Conservation (phyloP, 1,139 yeast species). For the Barnettozyma hawaiiensis region DNA sequence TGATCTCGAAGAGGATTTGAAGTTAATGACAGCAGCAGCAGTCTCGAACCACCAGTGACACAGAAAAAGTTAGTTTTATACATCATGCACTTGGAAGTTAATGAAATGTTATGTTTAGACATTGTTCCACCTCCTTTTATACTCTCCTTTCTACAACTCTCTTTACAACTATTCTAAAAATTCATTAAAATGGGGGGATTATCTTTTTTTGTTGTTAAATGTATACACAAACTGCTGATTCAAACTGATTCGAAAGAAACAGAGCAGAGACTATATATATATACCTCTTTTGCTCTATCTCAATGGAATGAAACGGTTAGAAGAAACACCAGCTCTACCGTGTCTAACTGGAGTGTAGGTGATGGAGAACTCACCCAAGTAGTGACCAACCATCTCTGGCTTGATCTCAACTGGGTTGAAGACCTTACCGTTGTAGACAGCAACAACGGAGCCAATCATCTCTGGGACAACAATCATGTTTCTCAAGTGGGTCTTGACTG, state of each 20-base stretch:
- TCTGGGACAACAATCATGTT: slow-evolving; percentile 99
- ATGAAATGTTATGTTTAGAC: slow-evolving; percentile 4
- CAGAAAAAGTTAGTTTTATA: neutral
- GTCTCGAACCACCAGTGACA: slow-evolving; percentile 3
- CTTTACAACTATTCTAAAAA: neutral
- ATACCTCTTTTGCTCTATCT: slow-evolving; percentile 32
- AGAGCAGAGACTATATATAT: too few species aligned
- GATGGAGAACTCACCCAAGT: slow-evolving; percentile 99
- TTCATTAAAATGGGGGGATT: slow-evolving; percentile 21
- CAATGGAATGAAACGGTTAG: slow-evolving; percentile 78
- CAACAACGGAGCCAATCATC: slow-evolving; percentile 98
- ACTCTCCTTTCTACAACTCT: too few species aligned
- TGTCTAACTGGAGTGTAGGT: slow-evolving; percentile 99
- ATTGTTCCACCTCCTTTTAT: neutral
- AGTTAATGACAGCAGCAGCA: slow-evolving; percentile 23
- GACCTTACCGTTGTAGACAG: slow-evolving; percentile 99
- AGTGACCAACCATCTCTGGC: slow-evolving; percentile 99
- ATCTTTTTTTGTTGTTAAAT: slow-evolving; percentile 11
- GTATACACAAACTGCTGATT: slow-evolving; percentile 13
- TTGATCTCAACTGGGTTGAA: slow-evolving; percentile 98
- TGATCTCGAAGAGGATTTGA: slow-evolving; percentile 57
- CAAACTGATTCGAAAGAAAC: slow-evolving; percentile 5
- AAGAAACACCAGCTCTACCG: slow-evolving; percentile 94
- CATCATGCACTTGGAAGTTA: neutral
- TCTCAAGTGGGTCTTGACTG: slow-evolving; percentile 99